phyloP scores from a whole-genome alignment of 1,284 basidiomycete species.

The Irpex rosettiformis region DNA sequence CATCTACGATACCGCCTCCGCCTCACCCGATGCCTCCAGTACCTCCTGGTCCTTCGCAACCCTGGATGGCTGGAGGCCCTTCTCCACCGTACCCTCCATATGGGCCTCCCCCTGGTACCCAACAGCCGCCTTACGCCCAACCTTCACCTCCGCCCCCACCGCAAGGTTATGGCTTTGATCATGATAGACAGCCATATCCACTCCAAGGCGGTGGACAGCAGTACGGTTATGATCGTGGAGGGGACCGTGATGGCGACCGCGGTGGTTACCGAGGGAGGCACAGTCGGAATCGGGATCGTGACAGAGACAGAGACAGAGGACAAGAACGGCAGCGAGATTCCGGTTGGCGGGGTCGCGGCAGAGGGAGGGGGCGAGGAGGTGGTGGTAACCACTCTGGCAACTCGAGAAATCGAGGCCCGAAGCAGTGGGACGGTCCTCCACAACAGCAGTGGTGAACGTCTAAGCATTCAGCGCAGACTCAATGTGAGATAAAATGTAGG shows the following conservation, averaged over 20 bases:
- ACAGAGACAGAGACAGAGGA: constrained; percentile 36
- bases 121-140: constrained; percentile 8
- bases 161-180: constrained; percentile 14
- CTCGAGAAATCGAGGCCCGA: constrained; percentile 21
- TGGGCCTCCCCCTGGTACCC: constrained; percentile 9
- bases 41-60: constrained; percentile 10
- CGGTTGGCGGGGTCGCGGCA: constrained; percentile 43
- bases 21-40: constrained; percentile 9
- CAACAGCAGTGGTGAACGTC: neutral
- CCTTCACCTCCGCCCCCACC: constrained; percentile 5
- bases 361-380: constrained; percentile 23
- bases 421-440: constrained; percentile 17
- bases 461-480: neutral
- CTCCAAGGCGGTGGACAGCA: constrained; percentile 3
- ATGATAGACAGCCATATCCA: neutral
- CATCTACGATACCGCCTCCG: constrained; percentile 6
- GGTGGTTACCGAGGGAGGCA: constrained; percentile 21
- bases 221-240: constrained; percentile 16
- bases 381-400: constrained; percentile 14
- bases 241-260: constrained; percentile 18
- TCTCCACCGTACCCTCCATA: constrained; percentile 13
- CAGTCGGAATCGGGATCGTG: constrained; percentile 23
- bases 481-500: neutral
- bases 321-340: constrained; percentile 48
- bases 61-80: constrained; percentile 13